These are phyloP conservation scores for Cordyceps pruinosa DNA, from an alignment of 2,329 filamentous ascomycete genomes.

Conservation along the genomic window DNA sequence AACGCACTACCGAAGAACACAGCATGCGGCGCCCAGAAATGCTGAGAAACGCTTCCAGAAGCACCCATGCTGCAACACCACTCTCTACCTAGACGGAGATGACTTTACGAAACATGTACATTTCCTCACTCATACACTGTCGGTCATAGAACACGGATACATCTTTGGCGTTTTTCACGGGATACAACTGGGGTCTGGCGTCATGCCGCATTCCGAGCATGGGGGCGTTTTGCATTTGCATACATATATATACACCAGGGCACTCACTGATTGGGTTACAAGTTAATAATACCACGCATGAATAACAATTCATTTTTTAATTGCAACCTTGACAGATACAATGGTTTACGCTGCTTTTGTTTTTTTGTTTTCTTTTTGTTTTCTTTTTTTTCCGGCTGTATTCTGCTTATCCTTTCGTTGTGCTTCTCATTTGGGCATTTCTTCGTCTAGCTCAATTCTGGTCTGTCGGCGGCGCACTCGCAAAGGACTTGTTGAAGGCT, in stretches of 20 bases:
- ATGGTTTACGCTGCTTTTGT: background rate
- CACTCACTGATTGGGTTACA: background rate
- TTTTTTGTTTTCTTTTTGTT: background rate
- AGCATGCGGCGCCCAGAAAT: background rate
- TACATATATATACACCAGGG: background rate
- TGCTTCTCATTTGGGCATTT: too few species aligned
- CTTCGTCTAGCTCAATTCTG: too few species aligned
- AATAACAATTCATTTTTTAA: background rate
- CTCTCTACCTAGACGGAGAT: background rate
- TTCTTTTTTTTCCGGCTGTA: too few species aligned
- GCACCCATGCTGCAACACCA: background rate
- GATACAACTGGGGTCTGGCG: background rate
- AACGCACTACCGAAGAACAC: constrained; percentile 17
- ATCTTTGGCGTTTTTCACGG: background rate
- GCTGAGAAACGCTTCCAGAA: constrained; percentile 8
- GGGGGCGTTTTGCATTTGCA: background rate
- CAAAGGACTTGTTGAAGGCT: too few species aligned
- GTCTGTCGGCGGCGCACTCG: too few species aligned
- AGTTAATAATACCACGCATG: constrained; percentile 1
- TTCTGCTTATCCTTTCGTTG: too few species aligned
- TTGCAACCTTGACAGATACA: background rate
- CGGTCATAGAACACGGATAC: background rate
- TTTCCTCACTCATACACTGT: background rate
- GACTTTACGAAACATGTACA: background rate
- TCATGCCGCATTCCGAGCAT: background rate